Conservation (phyloP, 495 filamentous ascomycete species). For the Amniculicola lignicola region DNA sequence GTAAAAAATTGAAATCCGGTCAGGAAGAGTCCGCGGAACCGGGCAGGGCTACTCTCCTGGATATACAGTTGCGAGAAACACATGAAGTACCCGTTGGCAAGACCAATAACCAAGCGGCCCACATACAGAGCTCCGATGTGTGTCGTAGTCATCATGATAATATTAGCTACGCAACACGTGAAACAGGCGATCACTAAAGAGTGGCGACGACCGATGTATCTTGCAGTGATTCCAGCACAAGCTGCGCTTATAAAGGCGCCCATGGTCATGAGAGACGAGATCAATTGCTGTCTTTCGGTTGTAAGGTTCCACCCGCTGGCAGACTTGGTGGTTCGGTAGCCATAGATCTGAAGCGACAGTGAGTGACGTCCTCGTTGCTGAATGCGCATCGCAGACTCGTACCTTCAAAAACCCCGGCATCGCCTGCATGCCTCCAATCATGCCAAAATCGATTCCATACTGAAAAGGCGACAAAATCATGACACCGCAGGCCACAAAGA, state of each 20-base stretch:
- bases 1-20: slow-evolving; percentile 32
- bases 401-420: slow-evolving; percentile 60
- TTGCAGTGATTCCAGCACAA: slow-evolving; percentile 45
- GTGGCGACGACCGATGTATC: slow-evolving; percentile 41
- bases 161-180: slow-evolving; percentile 26
- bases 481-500: slow-evolving; percentile 44
- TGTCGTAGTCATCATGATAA: slow-evolving; percentile 34
- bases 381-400: background rate
- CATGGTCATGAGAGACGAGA: slow-evolving; percentile 59
- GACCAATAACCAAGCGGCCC: slow-evolving; percentile 26
- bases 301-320: slow-evolving; percentile 55
- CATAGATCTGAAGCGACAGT: slow-evolving; percentile 18
- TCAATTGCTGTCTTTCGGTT: slow-evolving; percentile 54
- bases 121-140: slow-evolving; percentile 26
- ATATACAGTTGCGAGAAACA: slow-evolving; percentile 30
- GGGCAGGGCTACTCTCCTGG: slow-evolving; percentile 26
- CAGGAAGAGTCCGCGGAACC: slow-evolving; percentile 27
- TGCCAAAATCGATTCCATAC: slow-evolving; percentile 62
- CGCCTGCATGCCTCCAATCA: slow-evolving; percentile 62
- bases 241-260: slow-evolving; percentile 58
- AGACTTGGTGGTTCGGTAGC: slow-evolving; percentile 36
- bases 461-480: slow-evolving; percentile 57
- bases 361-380: background rate
- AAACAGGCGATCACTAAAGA: slow-evolving; percentile 21
- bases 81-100: slow-evolving; percentile 33